Conservation (phyloP, 2,329 filamentous ascomycete species). For the Stachybotrys chlorohalonatus region DNA sequence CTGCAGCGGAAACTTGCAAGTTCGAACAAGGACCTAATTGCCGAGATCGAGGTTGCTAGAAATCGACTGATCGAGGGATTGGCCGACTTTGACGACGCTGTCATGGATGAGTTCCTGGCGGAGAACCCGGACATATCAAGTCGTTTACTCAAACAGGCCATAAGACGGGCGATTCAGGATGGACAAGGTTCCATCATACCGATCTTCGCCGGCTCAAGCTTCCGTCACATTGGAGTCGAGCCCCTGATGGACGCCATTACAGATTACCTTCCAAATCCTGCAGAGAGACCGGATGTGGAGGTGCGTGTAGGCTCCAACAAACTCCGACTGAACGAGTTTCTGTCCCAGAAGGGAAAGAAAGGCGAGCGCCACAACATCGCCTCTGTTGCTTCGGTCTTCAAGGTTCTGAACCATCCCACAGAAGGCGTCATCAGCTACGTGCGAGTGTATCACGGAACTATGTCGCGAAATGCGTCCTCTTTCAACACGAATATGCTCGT, state of each 20-base stretch:
- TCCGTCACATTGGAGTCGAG: constrained; percentile 89
- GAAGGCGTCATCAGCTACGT: constrained; percentile 87
- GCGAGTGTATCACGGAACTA: constrained; percentile 76
- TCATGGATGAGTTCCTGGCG: constrained; percentile 79
- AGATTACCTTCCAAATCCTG: constrained; percentile 76
- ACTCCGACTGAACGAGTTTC: constrained; percentile 23
- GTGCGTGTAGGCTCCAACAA: constrained; percentile 57
- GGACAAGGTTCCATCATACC: constrained; percentile 69
- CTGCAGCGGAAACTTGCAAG: constrained; percentile 29
- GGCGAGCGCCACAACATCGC: constrained; percentile 25
- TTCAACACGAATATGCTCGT: constrained; percentile 81
- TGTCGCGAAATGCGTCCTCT: constrained; percentile 64
- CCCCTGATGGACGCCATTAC: constrained; percentile 82
- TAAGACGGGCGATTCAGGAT: constrained; percentile 62
- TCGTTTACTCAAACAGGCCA: constrained; percentile 58
- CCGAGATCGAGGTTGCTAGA: constrained; percentile 68
- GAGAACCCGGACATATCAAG: constrained; percentile 65
- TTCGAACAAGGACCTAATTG: constrained; percentile 42
- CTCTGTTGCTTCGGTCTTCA: constrained; percentile 69
- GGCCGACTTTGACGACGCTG: constrained; percentile 78
- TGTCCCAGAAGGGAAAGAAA: constrained; percentile 29
- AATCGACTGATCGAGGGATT: constrained; percentile 72
- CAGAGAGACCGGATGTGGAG: constrained; percentile 70
- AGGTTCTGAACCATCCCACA: constrained; percentile 81
- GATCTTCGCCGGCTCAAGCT: constrained; percentile 84